Percentiles rank a stretch among this genome's conserved stretches.
Conservation (phyloP, 441 rosid genomes). For the Euphorbia celastroides region DNA sequence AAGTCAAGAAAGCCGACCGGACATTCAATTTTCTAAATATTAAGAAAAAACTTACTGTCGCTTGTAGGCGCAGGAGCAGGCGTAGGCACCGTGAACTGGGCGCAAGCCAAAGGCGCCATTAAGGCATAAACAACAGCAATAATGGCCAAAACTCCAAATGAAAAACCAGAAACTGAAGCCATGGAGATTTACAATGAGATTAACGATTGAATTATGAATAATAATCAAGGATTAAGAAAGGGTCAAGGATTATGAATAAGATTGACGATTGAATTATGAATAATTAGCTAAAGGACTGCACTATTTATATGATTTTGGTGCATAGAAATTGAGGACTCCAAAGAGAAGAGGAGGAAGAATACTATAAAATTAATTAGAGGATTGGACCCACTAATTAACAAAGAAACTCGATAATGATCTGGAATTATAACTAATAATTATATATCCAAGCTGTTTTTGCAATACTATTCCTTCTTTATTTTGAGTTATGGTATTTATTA, state of each 20-base stretch:
- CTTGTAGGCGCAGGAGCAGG: conserved; percentile 58
- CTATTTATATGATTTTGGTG: background rate
- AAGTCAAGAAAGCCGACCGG: no score
- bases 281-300: background rate
- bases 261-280: background rate
- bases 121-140: conserved; percentile 24
- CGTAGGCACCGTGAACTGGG: conserved; percentile 45
- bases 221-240: background rate
- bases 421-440: background rate
- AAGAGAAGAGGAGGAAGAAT: background rate
- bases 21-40: no score
- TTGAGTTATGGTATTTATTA: background rate
- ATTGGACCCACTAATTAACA: background rate
- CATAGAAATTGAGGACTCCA: background rate
- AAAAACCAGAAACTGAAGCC: conserved; percentile 29
- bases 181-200: background rate
- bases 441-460: conserved; percentile 17
- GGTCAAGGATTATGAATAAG: no score
- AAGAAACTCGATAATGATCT: background rate
- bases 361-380: background rate
- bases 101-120: conserved; percentile 41
- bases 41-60: conserved; percentile 36
- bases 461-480: no score
- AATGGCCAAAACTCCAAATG: conserved; percentile 29
- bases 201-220: background rate